These are phyloP conservation scores for Tuber borchii DNA, from an alignment of 495 filamentous ascomycete species.

Conservation along the genomic window DNA sequence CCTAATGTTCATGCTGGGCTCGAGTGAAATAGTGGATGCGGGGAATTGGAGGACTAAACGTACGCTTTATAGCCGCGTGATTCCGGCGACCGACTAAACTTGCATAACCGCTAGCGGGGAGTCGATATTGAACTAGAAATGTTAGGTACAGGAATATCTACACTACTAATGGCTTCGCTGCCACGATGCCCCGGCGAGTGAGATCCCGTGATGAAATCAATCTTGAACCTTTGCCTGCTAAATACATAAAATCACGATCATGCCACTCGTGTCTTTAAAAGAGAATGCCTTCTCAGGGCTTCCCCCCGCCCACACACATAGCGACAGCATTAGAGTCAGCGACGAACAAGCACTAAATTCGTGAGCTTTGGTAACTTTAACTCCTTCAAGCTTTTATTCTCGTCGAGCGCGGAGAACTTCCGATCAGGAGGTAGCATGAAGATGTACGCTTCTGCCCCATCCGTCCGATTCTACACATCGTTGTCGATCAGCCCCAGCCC, in stretches of 20 bases:
- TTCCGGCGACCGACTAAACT: too few species aligned
- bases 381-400: not conserved
- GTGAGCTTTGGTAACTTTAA: not conserved
- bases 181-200: not conserved
- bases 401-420: not conserved
- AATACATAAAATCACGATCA: not conserved
- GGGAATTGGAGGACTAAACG: not conserved
- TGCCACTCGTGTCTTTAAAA: not conserved
- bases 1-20: not conserved
- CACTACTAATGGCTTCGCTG: not conserved
- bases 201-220: not conserved
- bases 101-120: too few species aligned
- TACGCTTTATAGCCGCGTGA: too few species aligned
- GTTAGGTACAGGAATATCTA: not conserved
- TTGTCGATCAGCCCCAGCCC: not conserved
- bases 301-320: not conserved
- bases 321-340: not conserved
- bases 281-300: not conserved
- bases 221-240: not conserved
- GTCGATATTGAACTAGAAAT: not conserved
- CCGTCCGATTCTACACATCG: not conserved
- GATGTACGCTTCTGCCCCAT: not conserved
- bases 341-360: not conserved
- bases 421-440: conserved; percentile 1
- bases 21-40: not conserved